Conservation (phyloP, 2,329 filamentous ascomycete species). For the Epichloe festucae region DNA sequence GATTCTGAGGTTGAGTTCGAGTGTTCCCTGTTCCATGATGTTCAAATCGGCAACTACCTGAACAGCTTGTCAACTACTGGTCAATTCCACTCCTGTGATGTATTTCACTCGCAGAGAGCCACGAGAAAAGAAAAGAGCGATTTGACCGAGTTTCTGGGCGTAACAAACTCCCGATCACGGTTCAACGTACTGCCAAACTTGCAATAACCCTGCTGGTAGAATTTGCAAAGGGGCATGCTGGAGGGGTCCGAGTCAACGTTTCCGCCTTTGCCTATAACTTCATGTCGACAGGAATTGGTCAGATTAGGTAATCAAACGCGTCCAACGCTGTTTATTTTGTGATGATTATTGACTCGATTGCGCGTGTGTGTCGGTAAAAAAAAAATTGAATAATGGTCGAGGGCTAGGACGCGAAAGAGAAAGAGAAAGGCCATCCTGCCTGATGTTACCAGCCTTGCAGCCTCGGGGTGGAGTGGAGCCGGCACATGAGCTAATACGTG, state of each 20-base stretch:
- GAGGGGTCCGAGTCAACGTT: background rate
- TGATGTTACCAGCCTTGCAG: constrained; percentile 5
- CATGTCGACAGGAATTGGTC: background rate
- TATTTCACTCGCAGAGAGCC: background rate
- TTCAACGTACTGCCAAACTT: constrained; percentile 28
- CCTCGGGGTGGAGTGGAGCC: background rate
- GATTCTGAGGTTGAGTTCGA: constrained; percentile 32
- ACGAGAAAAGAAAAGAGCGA: background rate
- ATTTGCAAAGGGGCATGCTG: constrained; percentile 32
- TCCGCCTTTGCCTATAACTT: constrained; percentile 1
- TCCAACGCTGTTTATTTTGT: background rate
- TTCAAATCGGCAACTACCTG: constrained; percentile 42
- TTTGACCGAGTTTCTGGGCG: background rate
- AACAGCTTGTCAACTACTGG: background rate
- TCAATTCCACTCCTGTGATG: background rate
- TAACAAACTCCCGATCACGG: background rate
- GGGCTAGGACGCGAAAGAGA: constrained; percentile 8
- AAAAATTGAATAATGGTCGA: background rate
- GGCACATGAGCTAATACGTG: background rate
- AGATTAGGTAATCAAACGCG: background rate
- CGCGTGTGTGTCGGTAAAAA: background rate
- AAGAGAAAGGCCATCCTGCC: constrained; percentile 1
- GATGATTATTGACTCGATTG: background rate
- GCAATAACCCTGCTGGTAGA: constrained; percentile 38
- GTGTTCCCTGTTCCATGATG: constrained; percentile 29